Base-by-base conservation (phyloP, 179 eudicot species). In the Vitellaria paradoxa region DNA sequence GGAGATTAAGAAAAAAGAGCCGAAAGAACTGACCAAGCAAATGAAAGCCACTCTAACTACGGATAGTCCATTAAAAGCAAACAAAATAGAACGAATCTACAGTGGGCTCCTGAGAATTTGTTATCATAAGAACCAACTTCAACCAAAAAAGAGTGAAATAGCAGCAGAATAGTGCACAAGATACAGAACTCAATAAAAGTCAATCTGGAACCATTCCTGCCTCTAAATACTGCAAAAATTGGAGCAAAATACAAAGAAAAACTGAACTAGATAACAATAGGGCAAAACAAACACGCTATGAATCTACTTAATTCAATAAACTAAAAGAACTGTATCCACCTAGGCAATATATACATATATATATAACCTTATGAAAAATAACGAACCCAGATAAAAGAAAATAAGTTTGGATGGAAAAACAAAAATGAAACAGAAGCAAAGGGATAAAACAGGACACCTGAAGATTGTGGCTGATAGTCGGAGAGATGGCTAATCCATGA, bases 121-220 rank as follows among this genome's bases (percentile, higher is more conserved):
- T 37, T 50, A 76, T 40, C 10, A 52, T 49, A 65, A 21, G 40
- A 17, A 15, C 30, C 63, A 76, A 65, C 78, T 64, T 49, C 49
- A 65, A 65, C 40, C 60, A 18, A 30, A 30, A 21, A 61, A 8
- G 47, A 7, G 23, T 46, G 24, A 24, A 75, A 63, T 18, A 57
- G 26, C 3, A 37, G 50, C 21, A 62, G 42, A 4, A 47, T 24
- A 49, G 37, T 30, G 24, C 72, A 50, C 17, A 24, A 26, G 45
- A 55, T 8, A 72, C 0, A 15, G 20, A 70, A 6, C 30, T 4
- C 56, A 52, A 13, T 6, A 66, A 9, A 68, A 68, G 55, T 64
- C 67, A 55, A 30, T 30, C 37, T 30, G 37, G 37, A 30, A 30
- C 37, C 37, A 30, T 30, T 30, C 37, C 37, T 30, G 37, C 37